Base-by-base conservation (phyloP, 495 filamentous ascomycete species). In the Recurvomyces mirabilis region DNA sequence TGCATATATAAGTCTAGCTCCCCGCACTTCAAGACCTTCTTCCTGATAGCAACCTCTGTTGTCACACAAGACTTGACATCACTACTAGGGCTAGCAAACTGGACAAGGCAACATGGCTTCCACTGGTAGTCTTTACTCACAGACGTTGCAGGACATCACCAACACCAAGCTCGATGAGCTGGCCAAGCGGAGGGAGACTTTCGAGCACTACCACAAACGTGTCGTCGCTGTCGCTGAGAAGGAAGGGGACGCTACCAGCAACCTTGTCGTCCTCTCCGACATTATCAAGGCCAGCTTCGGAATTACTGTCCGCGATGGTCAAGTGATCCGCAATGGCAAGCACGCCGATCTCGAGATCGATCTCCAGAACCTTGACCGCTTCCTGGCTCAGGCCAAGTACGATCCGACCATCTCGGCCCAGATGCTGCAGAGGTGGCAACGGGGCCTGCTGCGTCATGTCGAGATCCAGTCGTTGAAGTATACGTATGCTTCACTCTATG, bases 401-500 rank as follows among this genome's bases (percentile, higher is more conserved):
- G 37, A 40, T 40, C 37, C 37, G 3, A 40, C 37, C 10, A 15
- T 40, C 9, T 40, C 37, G 4, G 23, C 7, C 14, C 12, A 24
- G 21, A 28, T 2, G 14, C n/a, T 40, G 37, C 21, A 5, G 23
- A 19, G 26, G 37, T 40, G 37, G 37, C 21, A 20, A 2, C 2
- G 10, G 4, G 26, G 15, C 21, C 20, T 40, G 7, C 20, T 40
- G 2, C 37, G 37, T n/a, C 37, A 40, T 18, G 37, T 60, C 15
- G 61, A 70, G 34, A 37, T 46, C 28, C 44, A 53, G 29, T 40
- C 39, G 41, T 21, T 41, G 30, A 55, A 53, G 41, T 60, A 56
- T 31, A 53, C 53, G 18, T 60, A 58, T 35, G 57, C 57, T n/a
- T 33, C 28, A 10, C 30, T 60, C 13, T 60, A 53, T 40, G 55